Evolutionary conservation across 352 stramenopile species (phyloP).

Genomic region (Globisporangium nunn): DNA sequence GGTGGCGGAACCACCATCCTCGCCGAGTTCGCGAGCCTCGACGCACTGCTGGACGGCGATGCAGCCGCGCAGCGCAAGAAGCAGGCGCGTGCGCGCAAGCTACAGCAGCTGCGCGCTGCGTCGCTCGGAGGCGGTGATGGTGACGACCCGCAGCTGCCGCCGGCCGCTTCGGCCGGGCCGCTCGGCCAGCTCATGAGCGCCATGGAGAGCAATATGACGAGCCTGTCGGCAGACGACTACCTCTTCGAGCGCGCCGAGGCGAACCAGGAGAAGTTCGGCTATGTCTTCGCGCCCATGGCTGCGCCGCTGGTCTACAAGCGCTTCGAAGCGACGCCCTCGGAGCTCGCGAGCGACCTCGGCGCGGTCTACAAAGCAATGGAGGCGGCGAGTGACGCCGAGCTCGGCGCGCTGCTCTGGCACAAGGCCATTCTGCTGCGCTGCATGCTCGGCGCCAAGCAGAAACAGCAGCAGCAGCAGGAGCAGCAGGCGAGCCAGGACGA

Average conservation of each 20-base stretch:
- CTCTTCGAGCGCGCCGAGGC: slow-evolving; percentile 36
- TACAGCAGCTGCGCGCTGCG: slow-evolving; percentile 43
- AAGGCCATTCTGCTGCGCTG: slow-evolving; percentile 62
- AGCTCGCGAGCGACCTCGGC: slow-evolving; percentile 44
- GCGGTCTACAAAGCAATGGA: slow-evolving; percentile 65
- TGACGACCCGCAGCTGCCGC: background rate
- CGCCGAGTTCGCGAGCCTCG: slow-evolving; percentile 64
- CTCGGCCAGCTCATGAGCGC: slow-evolving; percentile 57
- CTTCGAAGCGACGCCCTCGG: slow-evolving; percentile 49
- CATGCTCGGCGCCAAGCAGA: slow-evolving; percentile 23
- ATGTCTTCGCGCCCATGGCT: slow-evolving; percentile 74
- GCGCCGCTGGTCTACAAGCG: slow-evolving; percentile 45
- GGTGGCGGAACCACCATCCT: slow-evolving; percentile 26
- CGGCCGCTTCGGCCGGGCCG: slow-evolving; percentile 19
- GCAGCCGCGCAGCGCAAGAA: slow-evolving; percentile 51
- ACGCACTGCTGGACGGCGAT: slow-evolving; percentile 66
- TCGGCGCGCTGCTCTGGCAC: slow-evolving; percentile 58
- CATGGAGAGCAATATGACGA: slow-evolving; percentile 68
- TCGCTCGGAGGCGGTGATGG: slow-evolving; percentile 7
- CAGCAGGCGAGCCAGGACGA: background rate
- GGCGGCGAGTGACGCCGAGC: slow-evolving; percentile 34
- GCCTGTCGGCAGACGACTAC: slow-evolving; percentile 53
- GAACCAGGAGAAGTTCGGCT: slow-evolving; percentile 70
- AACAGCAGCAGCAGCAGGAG: background rate
- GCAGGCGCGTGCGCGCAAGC: slow-evolving; percentile 38